Evolutionary conservation across 2,329 filamentous ascomycete genomes (phyloP).

Genomic region (Whalleya microplaca): DNA sequence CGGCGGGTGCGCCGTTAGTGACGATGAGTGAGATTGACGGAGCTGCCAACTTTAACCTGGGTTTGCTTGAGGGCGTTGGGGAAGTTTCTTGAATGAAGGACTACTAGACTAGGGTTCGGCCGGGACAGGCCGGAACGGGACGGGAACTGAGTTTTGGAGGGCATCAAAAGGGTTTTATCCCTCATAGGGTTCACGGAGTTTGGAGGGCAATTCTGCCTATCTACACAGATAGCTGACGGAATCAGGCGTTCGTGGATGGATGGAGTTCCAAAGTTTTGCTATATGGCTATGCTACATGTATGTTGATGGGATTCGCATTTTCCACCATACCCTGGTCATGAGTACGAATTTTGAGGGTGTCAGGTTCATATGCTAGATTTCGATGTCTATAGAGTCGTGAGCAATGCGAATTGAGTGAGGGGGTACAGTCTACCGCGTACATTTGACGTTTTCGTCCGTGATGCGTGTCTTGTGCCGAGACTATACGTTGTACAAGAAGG

Average conservation of each 20-base stretch:
- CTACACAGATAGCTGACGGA: not conserved
- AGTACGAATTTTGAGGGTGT: not conserved
- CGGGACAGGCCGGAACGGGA: not conserved
- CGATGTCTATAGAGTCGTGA: not conserved
- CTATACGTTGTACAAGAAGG: no score
- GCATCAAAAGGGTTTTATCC: not conserved
- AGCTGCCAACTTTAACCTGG: conserved; percentile 20
- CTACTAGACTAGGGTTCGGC: conserved; percentile 3
- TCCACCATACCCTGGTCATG: not conserved
- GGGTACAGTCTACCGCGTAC: no score
- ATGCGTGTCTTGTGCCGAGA: no score
- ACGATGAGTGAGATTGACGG: conserved; percentile 27
- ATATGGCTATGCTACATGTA: not conserved
- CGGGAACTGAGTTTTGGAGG: not conserved
- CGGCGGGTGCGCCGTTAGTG: conserved; percentile 5
- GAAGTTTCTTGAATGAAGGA: conserved; percentile 5
- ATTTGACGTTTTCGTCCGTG: no score
- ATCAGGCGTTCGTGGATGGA: not conserved
- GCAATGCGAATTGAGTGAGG: not conserved
- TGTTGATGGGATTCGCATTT: not conserved
- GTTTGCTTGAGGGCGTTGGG: conserved; percentile 15
- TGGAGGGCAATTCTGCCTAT: not conserved
- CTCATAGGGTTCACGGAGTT: not conserved
- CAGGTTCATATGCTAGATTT: not conserved
- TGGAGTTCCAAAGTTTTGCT: not conserved